These are phyloP conservation scores for Bipolaris oryzae DNA, from an alignment of 2,329 filamentous ascomycete species.

Conservation along the genomic window DNA sequence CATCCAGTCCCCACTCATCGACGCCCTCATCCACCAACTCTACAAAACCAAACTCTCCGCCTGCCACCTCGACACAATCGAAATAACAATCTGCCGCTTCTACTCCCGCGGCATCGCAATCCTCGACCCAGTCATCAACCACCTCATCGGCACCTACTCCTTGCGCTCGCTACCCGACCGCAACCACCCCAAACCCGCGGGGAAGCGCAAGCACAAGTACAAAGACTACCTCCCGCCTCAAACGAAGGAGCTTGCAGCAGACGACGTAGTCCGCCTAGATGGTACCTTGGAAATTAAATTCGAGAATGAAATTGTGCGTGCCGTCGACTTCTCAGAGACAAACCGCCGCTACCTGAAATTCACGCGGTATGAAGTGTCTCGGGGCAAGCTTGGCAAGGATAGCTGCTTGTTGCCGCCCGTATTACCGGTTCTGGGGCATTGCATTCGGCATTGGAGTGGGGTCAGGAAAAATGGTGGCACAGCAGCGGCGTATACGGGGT, in stretches of 20 bases:
- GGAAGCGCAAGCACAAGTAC: not conserved
- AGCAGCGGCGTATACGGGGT: slow-evolving; percentile 15
- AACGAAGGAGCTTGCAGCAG: not conserved
- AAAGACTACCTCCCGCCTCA: not conserved
- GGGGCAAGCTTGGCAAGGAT: not conserved
- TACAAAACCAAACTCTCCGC: slow-evolving; percentile 9
- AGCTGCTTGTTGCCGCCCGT: slow-evolving; percentile 16
- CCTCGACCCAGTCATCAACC: slow-evolving; percentile 28
- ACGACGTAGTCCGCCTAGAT: not conserved
- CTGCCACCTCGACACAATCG: slow-evolving; percentile 23
- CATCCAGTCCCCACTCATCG: slow-evolving; percentile 18
- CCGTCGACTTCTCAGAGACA: not conserved
- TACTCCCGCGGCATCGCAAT: slow-evolving; percentile 18
- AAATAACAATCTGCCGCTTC: slow-evolving; percentile 26
- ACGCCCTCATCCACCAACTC: slow-evolving; percentile 23
- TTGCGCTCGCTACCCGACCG: slow-evolving; percentile 13
- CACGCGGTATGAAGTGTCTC: not conserved
- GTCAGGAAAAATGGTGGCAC: slow-evolving; percentile 12
- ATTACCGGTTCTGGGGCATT: slow-evolving; percentile 21
- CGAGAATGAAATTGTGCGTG: not conserved
- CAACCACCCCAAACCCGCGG: not conserved
- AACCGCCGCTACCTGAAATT: slow-evolving; percentile 5
- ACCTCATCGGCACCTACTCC: slow-evolving; percentile 25
- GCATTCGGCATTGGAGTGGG: slow-evolving; percentile 22
- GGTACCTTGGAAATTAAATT: not conserved